These are phyloP conservation scores for Parsonsia alboflavescens DNA, from an alignment of 257 asterid species.

Conservation along the genomic window DNA sequence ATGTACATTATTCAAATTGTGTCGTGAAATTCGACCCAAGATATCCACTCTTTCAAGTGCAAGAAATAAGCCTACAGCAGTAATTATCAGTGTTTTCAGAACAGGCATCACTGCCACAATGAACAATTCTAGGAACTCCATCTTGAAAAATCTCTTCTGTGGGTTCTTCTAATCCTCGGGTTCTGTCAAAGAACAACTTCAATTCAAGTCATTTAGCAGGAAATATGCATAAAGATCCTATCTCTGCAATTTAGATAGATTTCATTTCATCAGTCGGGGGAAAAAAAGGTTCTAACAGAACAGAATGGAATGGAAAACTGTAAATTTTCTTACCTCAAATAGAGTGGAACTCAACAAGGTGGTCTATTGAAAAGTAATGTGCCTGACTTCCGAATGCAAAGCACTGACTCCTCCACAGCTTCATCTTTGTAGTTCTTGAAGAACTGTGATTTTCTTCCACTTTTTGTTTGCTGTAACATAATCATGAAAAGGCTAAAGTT, in stretches of 20 bases:
- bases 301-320: not conserved
- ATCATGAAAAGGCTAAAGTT: not conserved
- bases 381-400: not conserved
- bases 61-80: slow-evolving; percentile 29
- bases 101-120: slow-evolving; percentile 34
- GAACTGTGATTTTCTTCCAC: not conserved
- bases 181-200: not conserved
- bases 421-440: not conserved
- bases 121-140: slow-evolving; percentile 26
- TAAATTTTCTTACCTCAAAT: not conserved
- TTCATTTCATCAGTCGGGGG: not conserved
- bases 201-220: not conserved
- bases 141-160: not conserved
- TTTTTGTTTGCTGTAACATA: not conserved
- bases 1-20: slow-evolving; percentile 27
- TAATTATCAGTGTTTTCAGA: slow-evolving; percentile 26
- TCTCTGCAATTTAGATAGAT: not conserved
- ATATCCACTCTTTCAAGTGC: slow-evolving; percentile 28
- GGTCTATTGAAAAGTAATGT: not conserved
- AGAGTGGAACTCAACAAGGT: not conserved
- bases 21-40: slow-evolving; percentile 25
- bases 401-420: not conserved
- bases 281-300: not conserved
- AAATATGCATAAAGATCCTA: not conserved
- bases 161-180: not conserved